Evolutionary conservation across 2,329 filamentous ascomycete genomes (phyloP).

Genomic region (Plenodomus lindquistii): DNA sequence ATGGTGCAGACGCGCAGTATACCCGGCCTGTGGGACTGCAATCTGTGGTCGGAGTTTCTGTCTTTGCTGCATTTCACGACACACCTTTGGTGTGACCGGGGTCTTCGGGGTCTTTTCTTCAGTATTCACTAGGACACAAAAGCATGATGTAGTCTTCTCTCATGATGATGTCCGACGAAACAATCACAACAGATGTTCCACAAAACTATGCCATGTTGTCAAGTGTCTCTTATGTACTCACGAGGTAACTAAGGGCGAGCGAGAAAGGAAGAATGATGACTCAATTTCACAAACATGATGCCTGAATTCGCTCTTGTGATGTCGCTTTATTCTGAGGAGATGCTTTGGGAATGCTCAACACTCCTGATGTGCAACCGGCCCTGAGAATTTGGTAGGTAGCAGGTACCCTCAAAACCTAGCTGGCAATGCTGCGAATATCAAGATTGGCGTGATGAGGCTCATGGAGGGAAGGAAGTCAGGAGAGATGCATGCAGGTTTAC

Average conservation of each 20-base stretch:
- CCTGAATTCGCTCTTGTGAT: not conserved
- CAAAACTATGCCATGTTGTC: slow-evolving; percentile 25
- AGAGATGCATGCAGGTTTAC: no score
- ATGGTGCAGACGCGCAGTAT: slow-evolving; percentile 32
- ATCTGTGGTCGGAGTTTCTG: slow-evolving; percentile 34
- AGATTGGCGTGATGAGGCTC: no score
- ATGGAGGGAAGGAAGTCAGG: no score
- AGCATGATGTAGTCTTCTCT: slow-evolving; percentile 33
- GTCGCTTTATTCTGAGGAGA: not conserved
- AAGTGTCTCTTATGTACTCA: slow-evolving; percentile 25
- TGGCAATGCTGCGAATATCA: no score
- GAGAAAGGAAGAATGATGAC: slow-evolving; percentile 8
- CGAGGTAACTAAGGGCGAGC: slow-evolving; percentile 5
- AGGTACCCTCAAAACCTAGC: no score
- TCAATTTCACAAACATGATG: not conserved
- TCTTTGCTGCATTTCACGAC: slow-evolving; percentile 41
- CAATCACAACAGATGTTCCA: slow-evolving; percentile 29
- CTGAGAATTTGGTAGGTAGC: no score
- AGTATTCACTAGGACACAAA: slow-evolving; percentile 29
- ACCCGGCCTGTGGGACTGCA: slow-evolving; percentile 31
- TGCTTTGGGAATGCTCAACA: no score
- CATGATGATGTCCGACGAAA: slow-evolving; percentile 35
- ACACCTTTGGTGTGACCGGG: slow-evolving; percentile 39
- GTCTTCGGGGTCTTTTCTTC: slow-evolving; percentile 29
- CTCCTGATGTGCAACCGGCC: no score